A percentile compares a stretch with the other conserved stretches of the same genome.
Evolutionary conservation across 2,329 filamentous ascomycete genomes (phyloP).

Genomic region (Simplicillium sp.): DNA sequence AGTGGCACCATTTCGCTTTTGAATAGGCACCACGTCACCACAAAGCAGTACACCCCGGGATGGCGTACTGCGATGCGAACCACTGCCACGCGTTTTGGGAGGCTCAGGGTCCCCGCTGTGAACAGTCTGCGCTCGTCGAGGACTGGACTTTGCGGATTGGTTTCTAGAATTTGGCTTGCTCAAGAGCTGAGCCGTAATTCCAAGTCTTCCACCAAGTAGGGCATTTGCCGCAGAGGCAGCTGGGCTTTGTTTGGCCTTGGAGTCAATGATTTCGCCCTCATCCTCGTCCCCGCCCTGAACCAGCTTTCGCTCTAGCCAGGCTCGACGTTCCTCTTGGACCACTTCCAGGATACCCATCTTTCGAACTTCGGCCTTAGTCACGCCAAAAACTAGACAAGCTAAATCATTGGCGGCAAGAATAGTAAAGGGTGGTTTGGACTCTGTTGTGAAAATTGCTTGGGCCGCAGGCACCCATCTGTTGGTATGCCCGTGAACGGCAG

Average conservation of each 20-base stretch:
- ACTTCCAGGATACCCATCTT: slow-evolving; percentile 94
- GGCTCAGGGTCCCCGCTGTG: slow-evolving; percentile 46
- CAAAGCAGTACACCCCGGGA: slow-evolving; percentile 86
- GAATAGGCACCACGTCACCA: slow-evolving; percentile 95
- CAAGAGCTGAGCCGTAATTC: slow-evolving; percentile 79
- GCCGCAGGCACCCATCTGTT: slow-evolving; percentile 85
- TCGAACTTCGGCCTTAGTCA: slow-evolving; percentile 89
- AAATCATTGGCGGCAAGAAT: slow-evolving; percentile 94
- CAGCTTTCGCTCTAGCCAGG: slow-evolving; percentile 84
- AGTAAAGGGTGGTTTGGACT: slow-evolving; percentile 82
- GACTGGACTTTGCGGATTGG: slow-evolving; percentile 41
- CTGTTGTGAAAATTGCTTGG: slow-evolving; percentile 97
- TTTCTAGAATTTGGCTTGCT: slow-evolving; percentile 65
- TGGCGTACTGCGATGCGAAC: slow-evolving; percentile 62
- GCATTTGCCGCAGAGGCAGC: slow-evolving; percentile 33
- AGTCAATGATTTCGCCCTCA: slow-evolving; percentile 18
- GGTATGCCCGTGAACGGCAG: slow-evolving; percentile 74
- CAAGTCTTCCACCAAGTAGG: slow-evolving; percentile 59
- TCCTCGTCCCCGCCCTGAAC: slow-evolving; percentile 33
- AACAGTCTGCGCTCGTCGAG: slow-evolving; percentile 54
- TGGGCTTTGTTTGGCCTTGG: slow-evolving; percentile 23
- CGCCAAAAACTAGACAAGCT: slow-evolving; percentile 96
- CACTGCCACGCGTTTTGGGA: slow-evolving; percentile 41
- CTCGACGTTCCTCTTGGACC: slow-evolving; percentile 77
- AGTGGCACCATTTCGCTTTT: slow-evolving; percentile 85